Evolutionary conservation across 192 early-diverging fungal species (phyloP).

Genomic region (Podila minutissima): DNA sequence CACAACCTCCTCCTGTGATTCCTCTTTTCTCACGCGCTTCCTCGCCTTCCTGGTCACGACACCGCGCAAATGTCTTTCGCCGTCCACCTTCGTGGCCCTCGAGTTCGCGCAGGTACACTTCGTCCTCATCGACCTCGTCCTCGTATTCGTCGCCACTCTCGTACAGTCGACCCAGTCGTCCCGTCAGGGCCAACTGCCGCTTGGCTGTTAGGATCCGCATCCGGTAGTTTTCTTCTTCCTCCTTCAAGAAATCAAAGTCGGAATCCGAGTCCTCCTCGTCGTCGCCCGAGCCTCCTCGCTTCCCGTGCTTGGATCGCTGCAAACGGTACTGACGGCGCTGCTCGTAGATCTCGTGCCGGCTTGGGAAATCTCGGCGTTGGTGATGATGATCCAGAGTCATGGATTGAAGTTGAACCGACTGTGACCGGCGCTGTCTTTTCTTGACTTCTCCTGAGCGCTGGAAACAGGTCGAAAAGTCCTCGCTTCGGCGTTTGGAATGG

Average conservation of each 20-base stretch:
- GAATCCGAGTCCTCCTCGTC: slow-evolving; percentile 38
- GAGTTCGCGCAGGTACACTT: neutral
- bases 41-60: no score
- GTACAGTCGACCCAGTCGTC: slow-evolving; percentile 4
- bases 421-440: slow-evolving; percentile 4
- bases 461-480: slow-evolving; percentile 17
- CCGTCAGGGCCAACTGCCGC: slow-evolving; percentile 1
- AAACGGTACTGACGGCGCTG: slow-evolving; percentile 6
- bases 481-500: slow-evolving; percentile 22
- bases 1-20: no score
- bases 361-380: neutral
- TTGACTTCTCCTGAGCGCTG: slow-evolving; percentile 22
- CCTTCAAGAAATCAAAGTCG: slow-evolving; percentile 39
- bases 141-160: slow-evolving; percentile 1
- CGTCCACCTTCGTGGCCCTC: neutral
- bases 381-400: neutral
- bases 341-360: slow-evolving; percentile 11
- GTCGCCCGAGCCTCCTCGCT: slow-evolving; percentile 29
- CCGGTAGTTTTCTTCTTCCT: slow-evolving; percentile 43
- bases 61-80: no score
- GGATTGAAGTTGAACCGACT: neutral
- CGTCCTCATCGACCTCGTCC: slow-evolving; percentile 9
- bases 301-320: neutral
- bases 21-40: no score
- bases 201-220: slow-evolving; percentile 17